Base-by-base conservation (phyloP, 495 filamentous ascomycete species). In the Cercophora newfieldiana region DNA sequence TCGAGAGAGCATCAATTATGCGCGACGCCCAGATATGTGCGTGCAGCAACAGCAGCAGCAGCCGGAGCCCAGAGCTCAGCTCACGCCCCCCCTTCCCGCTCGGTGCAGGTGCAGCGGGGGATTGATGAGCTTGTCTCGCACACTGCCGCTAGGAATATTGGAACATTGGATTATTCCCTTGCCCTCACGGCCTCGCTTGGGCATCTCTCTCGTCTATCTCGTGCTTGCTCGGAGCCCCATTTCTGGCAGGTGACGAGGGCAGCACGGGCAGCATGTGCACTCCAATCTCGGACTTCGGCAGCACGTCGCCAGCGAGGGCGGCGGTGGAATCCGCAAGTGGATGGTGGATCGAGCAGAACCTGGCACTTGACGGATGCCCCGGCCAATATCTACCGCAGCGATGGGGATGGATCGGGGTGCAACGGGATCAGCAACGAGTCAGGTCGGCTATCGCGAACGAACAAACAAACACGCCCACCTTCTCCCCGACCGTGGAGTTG, bases 261-360 rank as follows among this genome's bases (percentile, higher is more conserved):
- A 44, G 19, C 16, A 22, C 14, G 25, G 7, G 21, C n/a, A 55
- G 49, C 50, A 63, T 54, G 49, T 55, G 61, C 30, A 56, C 19
- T 14, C 47, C 18, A 56, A 56, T 31, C 61, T 63, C 61, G 61
- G 61, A 44, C 49, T 55, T 55, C 61, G 49, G 61, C 19, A 37
- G 61, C 49, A 54, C 24, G 16, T 57, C 50, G 30, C 44, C 44
- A 51, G 48, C 59, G 25, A 29, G 37, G 37, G 18, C 18, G 37
- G 37, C 12, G 37, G 37, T 44, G 37, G 4, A 44, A 44, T 44
- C 37, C 10, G 37, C 4, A 29, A 58, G 58, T 24, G 7, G 19
- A 48, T 55, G 51, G 51, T 28, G 26, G 51, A 24, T 55, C 12
- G 8, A 28, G 21, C 51, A 55, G 51, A 55, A 55, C 12, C 21